Evolutionary conservation across 768 basidiomycete species (phyloP), one percentile per base, ranked within the genome.

Genomic region (Dioszegia crocea): DNA sequence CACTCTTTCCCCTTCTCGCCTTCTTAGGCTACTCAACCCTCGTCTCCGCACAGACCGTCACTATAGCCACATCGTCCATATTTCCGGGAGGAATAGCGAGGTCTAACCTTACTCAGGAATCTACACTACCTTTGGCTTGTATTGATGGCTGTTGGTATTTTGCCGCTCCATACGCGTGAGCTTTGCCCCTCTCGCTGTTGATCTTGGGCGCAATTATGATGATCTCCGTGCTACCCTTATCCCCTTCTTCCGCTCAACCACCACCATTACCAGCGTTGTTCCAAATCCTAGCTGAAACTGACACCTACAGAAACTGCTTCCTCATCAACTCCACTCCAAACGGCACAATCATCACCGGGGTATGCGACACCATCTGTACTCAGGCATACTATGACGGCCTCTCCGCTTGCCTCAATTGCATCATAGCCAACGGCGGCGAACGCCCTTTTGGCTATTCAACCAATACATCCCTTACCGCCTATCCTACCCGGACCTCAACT

Each of bases 351-450:
- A 49, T 14, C 56, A 31, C 29, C 4, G 24, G 30, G 10, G 17
- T 12, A 14, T 59, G 58, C 24, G 31, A 52, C 19, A 46, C 19
- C 23, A 17, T 59, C 3, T 59, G 58, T 23, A 43, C 14, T 19
- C 49, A 47, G 23, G 19, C 45, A 21, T 45, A 36, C 36, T 61
- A 51, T 30, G 47, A 61, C 17, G 24, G 36, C 4, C 17, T 61
- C 4, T 51, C 55, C 38, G 10, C 26, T 23, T 62, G 61, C 43
- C 45, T 58, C 30, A 62, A 62, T 19, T 62, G 61, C 39, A 57
- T 62, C 36, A 23, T 62, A 10, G 56, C 56, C 21, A 57, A 62
- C 33, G 61, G 61, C 2, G 44, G 43, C 24, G 56, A 38, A 41
- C 39, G 16, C 27, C 36, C 29, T 1, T 57, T 52, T 5, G 38